Evolutionary conservation across 1,139 yeast genomes (phyloP).

Genomic region (Kodamaea sp.): DNA sequence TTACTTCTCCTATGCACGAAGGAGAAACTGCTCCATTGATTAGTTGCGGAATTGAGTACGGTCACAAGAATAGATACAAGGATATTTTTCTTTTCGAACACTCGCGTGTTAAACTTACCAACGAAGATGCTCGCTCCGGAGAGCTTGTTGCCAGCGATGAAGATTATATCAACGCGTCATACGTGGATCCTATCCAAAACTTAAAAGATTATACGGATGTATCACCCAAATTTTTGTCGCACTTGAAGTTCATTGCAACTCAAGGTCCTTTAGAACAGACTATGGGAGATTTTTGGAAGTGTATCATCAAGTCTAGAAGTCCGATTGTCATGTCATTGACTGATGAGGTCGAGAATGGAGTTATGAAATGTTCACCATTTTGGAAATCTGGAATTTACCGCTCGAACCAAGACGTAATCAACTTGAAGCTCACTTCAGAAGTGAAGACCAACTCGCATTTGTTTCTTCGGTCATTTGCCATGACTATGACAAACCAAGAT

Average conservation of each 20-base stretch:
- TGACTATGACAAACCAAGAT: constrained; percentile 24
- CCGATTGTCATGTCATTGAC: constrained; percentile 51
- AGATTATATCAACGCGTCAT: constrained; percentile 38
- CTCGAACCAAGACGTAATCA: constrained; percentile 36
- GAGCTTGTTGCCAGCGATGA: constrained; percentile 10
- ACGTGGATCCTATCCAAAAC: constrained; percentile 23
- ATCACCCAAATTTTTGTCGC: constrained; percentile 9
- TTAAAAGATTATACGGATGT: constrained; percentile 13
- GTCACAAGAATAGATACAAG: constrained; percentile 75
- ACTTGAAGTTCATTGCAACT: constrained; percentile 67
- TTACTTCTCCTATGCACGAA: constrained; percentile 10
- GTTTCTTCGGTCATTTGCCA: constrained; percentile 37
- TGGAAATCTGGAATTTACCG: constrained; percentile 51
- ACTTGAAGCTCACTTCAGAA: constrained; percentile 27
- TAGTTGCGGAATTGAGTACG: constrained; percentile 67
- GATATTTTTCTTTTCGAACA: constrained; percentile 84
- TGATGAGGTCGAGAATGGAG: constrained; percentile 53
- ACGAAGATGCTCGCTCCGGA: constrained; percentile 7
- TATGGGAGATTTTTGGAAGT: constrained; percentile 80
- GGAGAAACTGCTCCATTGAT: constrained; percentile 26
- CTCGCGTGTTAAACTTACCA: constrained; percentile 59
- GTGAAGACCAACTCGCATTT: constrained; percentile 18
- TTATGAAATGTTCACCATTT: constrained; percentile 56
- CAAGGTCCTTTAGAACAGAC: constrained; percentile 84
- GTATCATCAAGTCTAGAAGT: constrained; percentile 48